A percentile compares a stretch with the other conserved stretches of the same genome.
Evolutionary conservation across 2,329 filamentous ascomycete species (phyloP).

Genomic region (Penicillium sp.): DNA sequence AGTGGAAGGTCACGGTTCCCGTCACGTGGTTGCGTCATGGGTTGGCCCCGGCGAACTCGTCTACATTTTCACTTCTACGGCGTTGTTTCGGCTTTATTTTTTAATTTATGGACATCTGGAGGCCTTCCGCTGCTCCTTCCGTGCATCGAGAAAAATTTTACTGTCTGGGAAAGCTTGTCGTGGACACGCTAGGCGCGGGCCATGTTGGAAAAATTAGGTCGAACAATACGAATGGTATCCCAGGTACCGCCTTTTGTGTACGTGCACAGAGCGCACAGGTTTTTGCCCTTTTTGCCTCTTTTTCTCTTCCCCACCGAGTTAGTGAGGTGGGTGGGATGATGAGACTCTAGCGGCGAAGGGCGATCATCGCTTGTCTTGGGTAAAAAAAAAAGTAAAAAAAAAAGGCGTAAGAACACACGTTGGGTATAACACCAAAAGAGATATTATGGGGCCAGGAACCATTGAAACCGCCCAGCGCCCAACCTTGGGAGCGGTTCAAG

Average conservation of each 20-base stretch:
- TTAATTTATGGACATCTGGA: background rate
- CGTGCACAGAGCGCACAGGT: constrained; percentile 13
- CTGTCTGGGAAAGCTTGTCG: background rate
- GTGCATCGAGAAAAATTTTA: background rate
- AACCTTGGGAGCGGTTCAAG: constrained; percentile 15
- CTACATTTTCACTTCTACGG: background rate
- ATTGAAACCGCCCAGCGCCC: constrained; percentile 2
- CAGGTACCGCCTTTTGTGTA: constrained; percentile 5
- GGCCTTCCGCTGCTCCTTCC: background rate
- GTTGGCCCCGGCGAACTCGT: constrained; percentile 25
- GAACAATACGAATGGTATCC: constrained; percentile 4
- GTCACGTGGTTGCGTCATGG: constrained; percentile 40
- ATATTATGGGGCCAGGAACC: constrained; percentile 12
- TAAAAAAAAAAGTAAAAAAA: constrained; percentile 8
- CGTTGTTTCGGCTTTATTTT: background rate
- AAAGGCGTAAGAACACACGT: background rate
- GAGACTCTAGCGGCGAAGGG: constrained; percentile 13
- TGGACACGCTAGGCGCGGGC: background rate
- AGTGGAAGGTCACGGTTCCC: constrained; percentile 26
- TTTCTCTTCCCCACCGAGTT: constrained; percentile 15
- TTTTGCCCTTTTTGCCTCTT: constrained; percentile 14
- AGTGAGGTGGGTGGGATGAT: constrained; percentile 13
- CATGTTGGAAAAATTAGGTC: background rate
- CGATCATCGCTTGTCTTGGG: constrained; percentile 22
- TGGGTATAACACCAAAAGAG: background rate